A percentile compares a stretch with the other conserved stretches of the same genome.
phyloP scores from a whole-genome alignment of 1,284 basidiomycete genomes.

The Cryptococcus sp. region DNA sequence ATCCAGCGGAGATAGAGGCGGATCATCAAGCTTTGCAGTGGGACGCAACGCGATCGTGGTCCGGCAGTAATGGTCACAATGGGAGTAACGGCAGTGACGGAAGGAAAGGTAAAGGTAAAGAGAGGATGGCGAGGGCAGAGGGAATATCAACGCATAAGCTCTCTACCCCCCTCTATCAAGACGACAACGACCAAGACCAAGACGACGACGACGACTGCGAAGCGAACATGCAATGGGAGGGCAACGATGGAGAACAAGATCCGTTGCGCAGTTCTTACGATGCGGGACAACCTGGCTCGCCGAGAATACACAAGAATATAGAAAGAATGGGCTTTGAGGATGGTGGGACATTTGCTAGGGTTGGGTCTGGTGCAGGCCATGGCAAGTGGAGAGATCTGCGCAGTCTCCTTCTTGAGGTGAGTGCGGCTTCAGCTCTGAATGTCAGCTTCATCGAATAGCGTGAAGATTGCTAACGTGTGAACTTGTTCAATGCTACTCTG shows the following conservation, averaged over 20 bases:
- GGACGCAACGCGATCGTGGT: neutral
- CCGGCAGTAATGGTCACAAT: neutral
- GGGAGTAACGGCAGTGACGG: neutral
- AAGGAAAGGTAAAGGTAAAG: conserved; percentile 5
- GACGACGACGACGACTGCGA: neutral
- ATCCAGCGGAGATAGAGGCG: conserved; percentile 11
- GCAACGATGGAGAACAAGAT: neutral
- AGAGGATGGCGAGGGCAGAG: neutral
- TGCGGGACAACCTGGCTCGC: too few species aligned
- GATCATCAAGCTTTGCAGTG: conserved; percentile 6
- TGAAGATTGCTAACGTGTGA: neutral
- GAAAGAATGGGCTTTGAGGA: too few species aligned
- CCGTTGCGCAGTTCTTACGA: neutral
- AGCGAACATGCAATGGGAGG: neutral
- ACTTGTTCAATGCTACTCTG: neutral
- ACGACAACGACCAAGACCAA: neutral
- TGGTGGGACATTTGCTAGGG: neutral
- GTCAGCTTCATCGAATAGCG: neutral
- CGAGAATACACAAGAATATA: too few species aligned
- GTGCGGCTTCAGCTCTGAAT: conserved; percentile 2
- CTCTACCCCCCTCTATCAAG: too few species aligned
- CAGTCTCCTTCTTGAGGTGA: conserved; percentile 41
- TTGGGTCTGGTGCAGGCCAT: neutral
- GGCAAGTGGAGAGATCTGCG: conserved; percentile 32
- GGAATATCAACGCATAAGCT: neutral